Base-by-base conservation (phyloP, 352 stramenopile genomes). In the Nothophytophthora sp. region DNA sequence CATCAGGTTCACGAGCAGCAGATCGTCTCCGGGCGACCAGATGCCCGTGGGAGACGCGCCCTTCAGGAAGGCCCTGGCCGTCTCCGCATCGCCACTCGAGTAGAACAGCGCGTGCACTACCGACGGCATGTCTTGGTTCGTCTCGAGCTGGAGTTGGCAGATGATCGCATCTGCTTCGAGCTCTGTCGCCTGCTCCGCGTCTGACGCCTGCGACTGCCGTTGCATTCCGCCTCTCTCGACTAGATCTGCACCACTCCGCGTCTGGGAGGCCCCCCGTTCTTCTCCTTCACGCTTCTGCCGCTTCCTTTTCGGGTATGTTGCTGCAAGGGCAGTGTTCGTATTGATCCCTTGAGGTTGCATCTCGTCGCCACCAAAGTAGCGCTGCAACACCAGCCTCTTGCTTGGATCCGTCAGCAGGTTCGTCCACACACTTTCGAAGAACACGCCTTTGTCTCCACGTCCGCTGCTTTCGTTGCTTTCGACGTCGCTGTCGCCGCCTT, bases 11-110 rank as follows among this genome's bases (percentile, higher is more conserved):
- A 30, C 47, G n/a, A 90, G 58, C 24, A 87, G 49, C 20, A 70
- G 29, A 33, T 88, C 79, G 23, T 90, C 79, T 9, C 65, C 44
- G 20, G 63, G 56, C 3, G 57, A 79, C 79, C 79, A 90, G 13
- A 84, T 66, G 30, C 46, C 60, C 1, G 42, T 16, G 8, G 69
- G 57, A 12, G 41, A 75, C 28, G 37, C 37, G 9, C 67, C 70
- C 20, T 50, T 61, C 28, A 85, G 55, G 20, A 78, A 81, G n/a
- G 34, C 27, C 27, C 19, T 59, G n/a, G 71, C 60, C 42, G 62
- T 46, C 2, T 52, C 42, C 11, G 63, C 46, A 32, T 73, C 40
- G 1, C 73, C 68, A 16, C 57, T 73, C 27, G 55, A 60, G 40
- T 73, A 81, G 45, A 76, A 82, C 19, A 85, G 44, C 13, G 71